phyloP scores from a whole-genome alignment of 768 basidiomycete species.

The Suillus decipiens region DNA sequence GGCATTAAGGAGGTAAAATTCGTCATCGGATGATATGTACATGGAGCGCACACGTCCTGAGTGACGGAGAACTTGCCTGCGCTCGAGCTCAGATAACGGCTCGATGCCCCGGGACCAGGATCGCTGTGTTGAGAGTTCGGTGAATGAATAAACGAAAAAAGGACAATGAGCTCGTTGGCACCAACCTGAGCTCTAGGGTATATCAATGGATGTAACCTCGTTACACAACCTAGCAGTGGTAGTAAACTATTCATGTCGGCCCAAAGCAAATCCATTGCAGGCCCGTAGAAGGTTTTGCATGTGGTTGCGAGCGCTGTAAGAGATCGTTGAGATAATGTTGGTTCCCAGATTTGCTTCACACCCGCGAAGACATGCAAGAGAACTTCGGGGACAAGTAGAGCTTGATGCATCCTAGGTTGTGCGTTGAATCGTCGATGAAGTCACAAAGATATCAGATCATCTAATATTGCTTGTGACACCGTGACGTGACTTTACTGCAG shows the following conservation, averaged over 20 bases:
- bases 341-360: not conserved
- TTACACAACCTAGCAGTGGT: not conserved
- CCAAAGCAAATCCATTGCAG: constrained; percentile 1
- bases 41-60: not conserved
- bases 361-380: not conserved
- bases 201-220: not conserved
- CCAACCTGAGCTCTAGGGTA: not conserved
- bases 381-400: not conserved
- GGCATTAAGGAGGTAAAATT: not conserved
- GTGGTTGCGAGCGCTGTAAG: not conserved
- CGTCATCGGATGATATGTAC: not conserved
- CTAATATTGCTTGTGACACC: no score
- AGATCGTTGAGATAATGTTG: not conserved
- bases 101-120: not conserved
- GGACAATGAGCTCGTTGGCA: not conserved
- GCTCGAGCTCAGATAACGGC: not conserved
- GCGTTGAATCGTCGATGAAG: not conserved
- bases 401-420: not conserved
- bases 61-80: not conserved
- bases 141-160: not conserved
- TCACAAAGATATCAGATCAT: no score
- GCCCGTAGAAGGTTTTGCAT: not conserved
- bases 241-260: not conserved
- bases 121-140: not conserved
- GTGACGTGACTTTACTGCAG: no score